These are phyloP conservation scores for Barnettozyma californica DNA, from an alignment of 805 yeast genomes.

Conservation along the genomic window DNA sequence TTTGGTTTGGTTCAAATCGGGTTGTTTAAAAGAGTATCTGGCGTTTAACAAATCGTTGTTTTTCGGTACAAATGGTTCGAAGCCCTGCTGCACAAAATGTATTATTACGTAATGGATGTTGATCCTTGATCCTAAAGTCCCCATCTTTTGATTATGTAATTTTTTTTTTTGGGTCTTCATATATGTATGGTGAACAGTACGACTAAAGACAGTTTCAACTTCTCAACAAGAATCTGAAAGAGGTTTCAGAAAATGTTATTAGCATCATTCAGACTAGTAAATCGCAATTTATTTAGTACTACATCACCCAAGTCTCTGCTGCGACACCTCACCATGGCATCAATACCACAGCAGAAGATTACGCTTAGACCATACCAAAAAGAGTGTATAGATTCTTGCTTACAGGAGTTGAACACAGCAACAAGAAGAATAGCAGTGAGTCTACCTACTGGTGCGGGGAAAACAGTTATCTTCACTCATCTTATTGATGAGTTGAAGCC, in stretches of 20 bases:
- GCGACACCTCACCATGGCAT: neutral
- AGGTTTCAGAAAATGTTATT: neutral
- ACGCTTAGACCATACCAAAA: slow-evolving; percentile 54
- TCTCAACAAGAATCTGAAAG: neutral
- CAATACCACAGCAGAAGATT: neutral
- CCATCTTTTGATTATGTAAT: neutral
- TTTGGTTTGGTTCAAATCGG: neutral
- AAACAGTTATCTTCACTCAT: slow-evolving; percentile 72
- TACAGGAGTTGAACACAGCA: slow-evolving; percentile 41
- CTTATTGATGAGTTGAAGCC: slow-evolving; percentile 43
- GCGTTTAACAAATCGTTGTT: neutral
- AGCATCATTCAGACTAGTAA: neutral
- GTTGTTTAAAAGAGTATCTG: too few relatives aligned
- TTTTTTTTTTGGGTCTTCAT: too few relatives aligned
- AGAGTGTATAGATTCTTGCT: slow-evolving; percentile 57
- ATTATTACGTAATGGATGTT: neutral
- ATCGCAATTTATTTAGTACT: too few relatives aligned
- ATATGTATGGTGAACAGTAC: too few relatives aligned
- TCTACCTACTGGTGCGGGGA: slow-evolving; percentile 93
- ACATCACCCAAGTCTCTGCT: neutral
- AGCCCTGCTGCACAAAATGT: neutral
- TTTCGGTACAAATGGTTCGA: neutral
- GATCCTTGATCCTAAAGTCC: neutral
- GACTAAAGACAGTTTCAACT: too few relatives aligned
- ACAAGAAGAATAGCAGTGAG: slow-evolving; percentile 67